Evolutionary conservation across 805 yeast genomes (phyloP).

Genomic region (Myxozyma mucilagina): DNA sequence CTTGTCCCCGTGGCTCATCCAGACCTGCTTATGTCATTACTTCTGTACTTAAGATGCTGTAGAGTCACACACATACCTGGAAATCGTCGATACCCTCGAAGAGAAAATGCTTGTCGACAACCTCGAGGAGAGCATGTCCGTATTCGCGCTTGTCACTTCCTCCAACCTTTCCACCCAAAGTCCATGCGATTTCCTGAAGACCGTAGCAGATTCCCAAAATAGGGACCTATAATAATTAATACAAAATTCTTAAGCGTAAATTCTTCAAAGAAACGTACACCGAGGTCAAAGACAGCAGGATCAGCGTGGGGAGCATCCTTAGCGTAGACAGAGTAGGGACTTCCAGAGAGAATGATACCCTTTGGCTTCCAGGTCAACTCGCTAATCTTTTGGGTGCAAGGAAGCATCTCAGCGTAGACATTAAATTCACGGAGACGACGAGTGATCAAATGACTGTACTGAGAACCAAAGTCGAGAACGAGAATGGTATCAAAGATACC

Average conservation of each 20-base stretch:
- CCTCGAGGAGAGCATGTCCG: conserved; percentile 90
- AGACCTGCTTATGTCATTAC: conserved; percentile 54
- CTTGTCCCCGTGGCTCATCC: conserved; percentile 99
- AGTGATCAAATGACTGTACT: conserved; percentile 93
- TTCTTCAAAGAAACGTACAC: conserved; percentile 44
- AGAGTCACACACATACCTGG: conserved; percentile 43
- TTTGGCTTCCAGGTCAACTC: conserved; percentile 93
- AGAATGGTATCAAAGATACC: conserved; percentile 92
- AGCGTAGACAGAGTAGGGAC: conserved; percentile 96
- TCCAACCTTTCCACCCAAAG: conserved; percentile 83
- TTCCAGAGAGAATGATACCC: conserved; percentile 95
- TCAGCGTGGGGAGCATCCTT: conserved; percentile 97
- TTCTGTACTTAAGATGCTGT: not conserved
- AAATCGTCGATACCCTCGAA: conserved; percentile 90
- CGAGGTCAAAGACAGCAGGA: conserved; percentile 83
- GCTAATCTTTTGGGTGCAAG: conserved; percentile 95
- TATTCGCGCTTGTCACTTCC: conserved; percentile 98
- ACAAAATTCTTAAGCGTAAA: not conserved
- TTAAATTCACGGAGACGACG: conserved; percentile 97
- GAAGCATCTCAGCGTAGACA: conserved; percentile 98
- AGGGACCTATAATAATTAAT: conserved; percentile 51
- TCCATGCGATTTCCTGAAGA: conserved; percentile 99
- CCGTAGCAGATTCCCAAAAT: conserved; percentile 98
- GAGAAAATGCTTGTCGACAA: conserved; percentile 56
- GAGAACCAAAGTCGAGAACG: conserved; percentile 97